Conservation (phyloP, 1,284 basidiomycete species). For the Cutaneotrichosporon dermatis region DNA sequence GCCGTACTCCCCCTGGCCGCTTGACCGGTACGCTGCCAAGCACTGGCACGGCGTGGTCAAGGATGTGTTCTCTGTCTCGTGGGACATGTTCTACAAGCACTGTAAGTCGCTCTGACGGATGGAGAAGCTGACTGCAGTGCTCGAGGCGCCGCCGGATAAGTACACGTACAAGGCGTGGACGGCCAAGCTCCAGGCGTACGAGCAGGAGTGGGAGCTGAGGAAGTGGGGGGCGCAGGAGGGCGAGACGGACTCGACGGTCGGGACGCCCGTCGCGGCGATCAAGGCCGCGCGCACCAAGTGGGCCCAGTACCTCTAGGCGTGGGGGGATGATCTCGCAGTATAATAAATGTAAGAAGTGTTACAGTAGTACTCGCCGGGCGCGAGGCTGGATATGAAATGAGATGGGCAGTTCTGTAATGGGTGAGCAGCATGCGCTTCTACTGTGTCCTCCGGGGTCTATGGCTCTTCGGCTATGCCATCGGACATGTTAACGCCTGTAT, state of each 20-base stretch:
- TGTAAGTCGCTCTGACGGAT: background rate
- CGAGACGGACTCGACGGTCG: conserved; percentile 26
- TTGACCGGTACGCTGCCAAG: conserved; percentile 50
- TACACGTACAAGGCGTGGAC: conserved; percentile 1
- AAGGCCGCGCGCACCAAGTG: conserved; percentile 8
- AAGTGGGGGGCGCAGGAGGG: conserved; percentile 22
- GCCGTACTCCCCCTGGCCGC: conserved; percentile 42
- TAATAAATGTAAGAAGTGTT: too few species aligned
- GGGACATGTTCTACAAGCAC: conserved; percentile 42
- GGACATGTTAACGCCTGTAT: too few species aligned
- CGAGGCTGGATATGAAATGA: too few species aligned
- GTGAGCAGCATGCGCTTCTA: too few species aligned
- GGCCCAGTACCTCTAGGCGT: background rate
- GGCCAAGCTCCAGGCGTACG: conserved; percentile 46
- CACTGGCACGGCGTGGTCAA: conserved; percentile 52
- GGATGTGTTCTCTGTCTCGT: conserved; percentile 48
- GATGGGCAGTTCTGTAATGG: too few species aligned
- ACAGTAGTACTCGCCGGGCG: too few species aligned
- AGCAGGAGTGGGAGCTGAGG: conserved; percentile 38
- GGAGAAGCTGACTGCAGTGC: background rate
- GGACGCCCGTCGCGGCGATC: background rate
- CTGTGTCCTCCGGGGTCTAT: too few species aligned
- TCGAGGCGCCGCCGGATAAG: background rate
- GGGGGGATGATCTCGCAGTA: too few species aligned
- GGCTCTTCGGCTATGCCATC: too few species aligned